Base-by-base conservation (phyloP, 2,329 filamentous ascomycete genomes). In the Huntiella decipiens region DNA sequence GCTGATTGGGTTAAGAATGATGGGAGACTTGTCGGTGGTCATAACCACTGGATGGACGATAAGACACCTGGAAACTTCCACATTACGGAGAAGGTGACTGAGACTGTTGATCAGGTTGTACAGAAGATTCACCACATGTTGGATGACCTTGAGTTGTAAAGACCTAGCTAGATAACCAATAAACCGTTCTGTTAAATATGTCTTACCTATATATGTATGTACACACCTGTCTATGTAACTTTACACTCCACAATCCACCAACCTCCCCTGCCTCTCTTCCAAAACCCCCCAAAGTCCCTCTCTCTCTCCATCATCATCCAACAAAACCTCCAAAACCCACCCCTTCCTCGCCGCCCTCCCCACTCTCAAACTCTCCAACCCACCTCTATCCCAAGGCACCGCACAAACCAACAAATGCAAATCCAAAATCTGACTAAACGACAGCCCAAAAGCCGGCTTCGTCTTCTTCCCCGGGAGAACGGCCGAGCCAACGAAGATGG, bases 401-500 rank as follows among this genome's bases (percentile, higher is more conserved):
- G 54, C 54, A 4, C 65, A 67, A 49, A 67, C 65, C 2, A 77
- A 58, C 4, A 78, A 51, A 50, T 77, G 72, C 13, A 76, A 44
- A 39, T 74, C 66, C 0, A 73, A 58, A 37, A 76, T 61, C 56
- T 72, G 67, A 4, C 65, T 53, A 51, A 77, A 77, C 4, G 70
- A 63, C 11, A 65, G 59, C 4, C 73, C 73, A 46, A 73, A 74
- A 12, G 62, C 63, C 4, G 70, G 69, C 49, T 67, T 72, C 50
- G 60, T 66, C 44, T 58, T 55, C 6, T 57, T 32, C 40, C 53
- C 35, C 52, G 46, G 36, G 49, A 49, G n/a, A n/a, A 52, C 1
- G 56, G 56, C 11, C n/a, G 37, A 13, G 12, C 16, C 38, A 19
- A 42, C 34, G 17, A 13, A 32, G 19, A 33, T 31, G 12, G 31